Evolutionary conservation across 2,329 filamentous ascomycete genomes (phyloP), one percentile per base, ranked within the genome.

Genomic region (Stagonosporopsis tanaceti): DNA sequence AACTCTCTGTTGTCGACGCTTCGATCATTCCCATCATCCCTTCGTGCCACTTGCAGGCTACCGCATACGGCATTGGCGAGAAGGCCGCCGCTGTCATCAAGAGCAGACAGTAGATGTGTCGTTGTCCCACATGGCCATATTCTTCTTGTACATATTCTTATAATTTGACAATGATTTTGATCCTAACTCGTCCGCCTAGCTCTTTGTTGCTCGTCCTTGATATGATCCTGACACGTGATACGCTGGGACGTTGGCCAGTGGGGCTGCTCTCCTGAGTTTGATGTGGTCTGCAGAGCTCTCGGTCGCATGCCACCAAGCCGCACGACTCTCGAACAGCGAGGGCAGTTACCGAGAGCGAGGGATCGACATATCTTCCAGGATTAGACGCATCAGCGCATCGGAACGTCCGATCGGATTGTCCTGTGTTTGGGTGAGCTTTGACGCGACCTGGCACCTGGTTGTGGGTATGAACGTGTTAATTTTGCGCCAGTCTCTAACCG

Each of bases 21-120:
- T 67, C 61, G 1, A 70, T 75, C 8, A 66, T 75, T 17, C 71
- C 72, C 0, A 64, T 74, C 30, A 71, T 72, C 30, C 69, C 70
- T 11, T 65, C 63, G 11, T 63, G 61, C 48, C 67, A 70, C 62
- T 55, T 70, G n/a, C 70, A 72, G 53, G 67, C 71, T 24, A 72
- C 69, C 22, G 65, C 69, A 50, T 75, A 75, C 51, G 72, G 63
- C 22, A 62, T 75, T 47, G 71, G 64, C 14, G 73, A 74, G 66
- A 75, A 72, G 64, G 73, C 71, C 42, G 70, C 71, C 12, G 72
- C 69, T 62, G 59, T 73, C 2, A 71, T 75, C 54, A 73, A 72
- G 61, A 47, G 47, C 3, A 70, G 67, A 51, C 25, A 32, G 3
- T 58, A 58, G 50, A 22, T 9, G 4, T 35, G n/a, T 11, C n/a